Evolutionary conservation across 768 basidiomycete species (phyloP).

Genomic region (Dentipellis fragilis): DNA sequence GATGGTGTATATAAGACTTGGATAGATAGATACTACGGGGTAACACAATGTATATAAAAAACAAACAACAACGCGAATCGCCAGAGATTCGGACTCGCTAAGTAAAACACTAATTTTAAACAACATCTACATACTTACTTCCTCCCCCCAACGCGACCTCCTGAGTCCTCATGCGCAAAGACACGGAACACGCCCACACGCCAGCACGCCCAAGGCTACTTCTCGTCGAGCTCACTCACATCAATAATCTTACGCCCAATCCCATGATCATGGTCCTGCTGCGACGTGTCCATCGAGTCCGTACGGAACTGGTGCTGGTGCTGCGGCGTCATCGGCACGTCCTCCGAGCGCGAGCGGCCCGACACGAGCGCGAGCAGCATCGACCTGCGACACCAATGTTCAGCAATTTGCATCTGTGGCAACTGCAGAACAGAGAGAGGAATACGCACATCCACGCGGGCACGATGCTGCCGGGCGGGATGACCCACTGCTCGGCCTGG

Average conservation of each 20-base stretch:
- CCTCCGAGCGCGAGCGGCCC: not conserved
- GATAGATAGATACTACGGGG: too few relatives aligned
- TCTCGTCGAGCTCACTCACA: not conserved
- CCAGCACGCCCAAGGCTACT: not conserved
- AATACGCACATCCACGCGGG: slow-evolving; percentile 51
- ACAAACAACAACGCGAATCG: too few relatives aligned
- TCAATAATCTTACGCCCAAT: not conserved
- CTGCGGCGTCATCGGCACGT: not conserved
- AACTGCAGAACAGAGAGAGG: not conserved
- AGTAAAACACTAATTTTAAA: too few relatives aligned
- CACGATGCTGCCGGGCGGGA: slow-evolving; percentile 61
- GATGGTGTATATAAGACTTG: too few relatives aligned
- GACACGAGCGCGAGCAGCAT: not conserved
- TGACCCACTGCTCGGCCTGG: slow-evolving; percentile 54
- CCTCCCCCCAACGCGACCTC: too few relatives aligned
- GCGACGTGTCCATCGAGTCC: not conserved
- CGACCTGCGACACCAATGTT: not conserved
- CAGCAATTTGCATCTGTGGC: not conserved
- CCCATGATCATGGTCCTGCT: not conserved
- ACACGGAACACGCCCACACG: too few relatives aligned
- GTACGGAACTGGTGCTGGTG: not conserved
- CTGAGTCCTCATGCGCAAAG: too few relatives aligned
- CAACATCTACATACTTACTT: too few relatives aligned
- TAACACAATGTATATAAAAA: too few relatives aligned
- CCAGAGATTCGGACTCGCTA: too few relatives aligned